Evolutionary conservation across 2,329 filamentous ascomycete species (phyloP).

Genomic region (Botryosphaeria dothidea): DNA sequence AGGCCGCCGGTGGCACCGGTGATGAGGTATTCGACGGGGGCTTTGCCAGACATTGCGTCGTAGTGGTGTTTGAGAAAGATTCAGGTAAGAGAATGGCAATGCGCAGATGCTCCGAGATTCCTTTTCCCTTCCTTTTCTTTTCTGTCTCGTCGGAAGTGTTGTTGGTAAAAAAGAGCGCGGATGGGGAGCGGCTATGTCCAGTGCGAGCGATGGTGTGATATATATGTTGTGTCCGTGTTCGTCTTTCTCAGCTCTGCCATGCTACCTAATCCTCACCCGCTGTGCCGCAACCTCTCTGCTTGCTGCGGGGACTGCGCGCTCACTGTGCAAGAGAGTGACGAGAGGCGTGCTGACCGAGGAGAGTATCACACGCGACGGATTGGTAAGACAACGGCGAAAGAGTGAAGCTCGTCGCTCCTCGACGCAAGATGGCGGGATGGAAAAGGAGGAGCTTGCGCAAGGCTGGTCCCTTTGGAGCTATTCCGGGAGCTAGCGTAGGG

Average conservation of each 20-base stretch:
- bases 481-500: constrained; percentile 12
- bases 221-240: constrained; percentile 12
- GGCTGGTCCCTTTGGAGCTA: background rate
- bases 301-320: background rate
- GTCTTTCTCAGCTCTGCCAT: constrained; percentile 12
- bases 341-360: background rate
- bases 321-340: background rate
- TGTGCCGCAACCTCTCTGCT: constrained; percentile 1
- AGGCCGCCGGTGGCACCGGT: constrained; percentile 49
- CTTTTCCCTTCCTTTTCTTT: background rate
- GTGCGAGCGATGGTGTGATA: constrained; percentile 12
- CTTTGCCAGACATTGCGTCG: background rate
- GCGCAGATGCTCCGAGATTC: background rate
- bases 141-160: background rate
- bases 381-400: constrained; percentile 4
- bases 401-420: background rate
- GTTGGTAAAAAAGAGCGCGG: background rate
- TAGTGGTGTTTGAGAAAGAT: background rate
- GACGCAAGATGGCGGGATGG: background rate
- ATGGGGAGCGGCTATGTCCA: background rate
- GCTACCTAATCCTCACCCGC: constrained; percentile 8
- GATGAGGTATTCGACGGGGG: constrained; percentile 21
- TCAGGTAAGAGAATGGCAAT: background rate
- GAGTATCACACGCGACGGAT: background rate
- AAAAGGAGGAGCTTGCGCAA: constrained; percentile 7